Evolutionary conservation across 306 rosid species (phyloP).

Genomic region (Rosa multiflora): DNA sequence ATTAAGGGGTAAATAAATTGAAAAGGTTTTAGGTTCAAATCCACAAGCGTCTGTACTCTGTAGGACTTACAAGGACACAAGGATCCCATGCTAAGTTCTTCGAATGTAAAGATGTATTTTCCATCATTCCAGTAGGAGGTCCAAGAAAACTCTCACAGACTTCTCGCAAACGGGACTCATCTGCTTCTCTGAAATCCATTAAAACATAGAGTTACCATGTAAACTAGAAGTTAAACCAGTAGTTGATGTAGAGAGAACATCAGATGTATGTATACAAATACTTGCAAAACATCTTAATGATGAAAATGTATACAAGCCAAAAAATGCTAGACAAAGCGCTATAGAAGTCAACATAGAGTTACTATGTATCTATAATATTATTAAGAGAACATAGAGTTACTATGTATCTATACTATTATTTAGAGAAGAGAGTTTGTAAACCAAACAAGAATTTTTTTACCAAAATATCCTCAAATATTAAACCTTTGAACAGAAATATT

Average conservation of each 20-base stretch:
- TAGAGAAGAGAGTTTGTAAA: too few relatives aligned
- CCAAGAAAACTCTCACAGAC: conserved; percentile 96
- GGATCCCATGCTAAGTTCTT: conserved; percentile 89
- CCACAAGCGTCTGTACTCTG: not conserved
- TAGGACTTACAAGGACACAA: conserved; percentile 68
- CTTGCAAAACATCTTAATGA: not conserved
- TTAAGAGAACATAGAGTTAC: too few relatives aligned
- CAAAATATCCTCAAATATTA: too few relatives aligned
- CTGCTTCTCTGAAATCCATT: conserved; percentile 82
- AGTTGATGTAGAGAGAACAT: not conserved
- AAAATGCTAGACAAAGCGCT: not conserved
- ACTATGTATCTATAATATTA: not conserved
- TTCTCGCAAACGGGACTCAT: conserved; percentile 91
- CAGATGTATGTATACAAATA: not conserved
- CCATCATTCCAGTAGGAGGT: conserved; percentile 96
- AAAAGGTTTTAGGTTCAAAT: not conserved
- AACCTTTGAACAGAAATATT: too few relatives aligned
- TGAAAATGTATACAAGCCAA: conserved; percentile 1
- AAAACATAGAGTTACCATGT: not conserved
- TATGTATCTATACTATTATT: too few relatives aligned
- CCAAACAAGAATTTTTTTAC: too few relatives aligned
- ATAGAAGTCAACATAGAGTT: not conserved
- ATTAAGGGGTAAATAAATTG: not conserved
- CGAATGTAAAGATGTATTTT: conserved; percentile 47
- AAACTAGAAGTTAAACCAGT: not conserved